Evolutionary conservation across 2,329 filamentous ascomycete species (phyloP).

Genomic region (Venturia oleaginea): DNA sequence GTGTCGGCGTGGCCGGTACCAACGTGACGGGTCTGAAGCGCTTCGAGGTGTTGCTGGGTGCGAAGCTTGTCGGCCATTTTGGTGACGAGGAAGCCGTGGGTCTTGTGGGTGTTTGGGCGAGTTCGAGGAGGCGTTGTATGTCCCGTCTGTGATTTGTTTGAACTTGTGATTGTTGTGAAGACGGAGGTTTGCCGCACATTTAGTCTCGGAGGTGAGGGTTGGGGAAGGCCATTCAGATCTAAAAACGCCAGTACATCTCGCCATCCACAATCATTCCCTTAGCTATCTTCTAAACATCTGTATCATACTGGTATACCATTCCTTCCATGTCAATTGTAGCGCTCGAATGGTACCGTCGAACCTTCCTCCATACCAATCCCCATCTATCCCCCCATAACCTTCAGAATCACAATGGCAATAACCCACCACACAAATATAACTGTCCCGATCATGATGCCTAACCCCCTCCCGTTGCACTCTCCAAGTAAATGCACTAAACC

Average conservation of each 20-base stretch:
- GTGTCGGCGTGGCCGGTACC: constrained; percentile 96
- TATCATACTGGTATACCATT: too few species aligned
- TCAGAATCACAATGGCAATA: neutral
- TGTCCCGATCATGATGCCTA: constrained; percentile 7
- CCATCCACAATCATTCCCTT: too few species aligned
- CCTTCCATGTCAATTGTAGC: neutral
- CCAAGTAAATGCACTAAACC: neutral
- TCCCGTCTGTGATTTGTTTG: neutral
- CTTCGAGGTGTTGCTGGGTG: constrained; percentile 93
- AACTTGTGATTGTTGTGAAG: neutral
- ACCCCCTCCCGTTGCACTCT: neutral
- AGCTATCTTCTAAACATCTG: too few species aligned
- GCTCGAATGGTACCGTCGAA: neutral
- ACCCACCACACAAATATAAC: constrained; percentile 4
- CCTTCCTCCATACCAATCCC: neutral
- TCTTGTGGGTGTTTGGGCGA: neutral
- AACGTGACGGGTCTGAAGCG: constrained; percentile 89
- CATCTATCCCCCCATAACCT: neutral
- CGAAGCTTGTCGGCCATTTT: constrained; percentile 85
- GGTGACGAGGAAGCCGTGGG: neutral
- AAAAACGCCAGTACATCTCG: too few species aligned
- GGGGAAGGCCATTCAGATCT: neutral
- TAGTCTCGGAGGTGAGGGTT: neutral
- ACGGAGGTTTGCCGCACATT: neutral
- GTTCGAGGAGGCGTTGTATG: neutral